Base-by-base conservation (phyloP, 1,139 yeast genomes). In the Pichia sp. region DNA sequence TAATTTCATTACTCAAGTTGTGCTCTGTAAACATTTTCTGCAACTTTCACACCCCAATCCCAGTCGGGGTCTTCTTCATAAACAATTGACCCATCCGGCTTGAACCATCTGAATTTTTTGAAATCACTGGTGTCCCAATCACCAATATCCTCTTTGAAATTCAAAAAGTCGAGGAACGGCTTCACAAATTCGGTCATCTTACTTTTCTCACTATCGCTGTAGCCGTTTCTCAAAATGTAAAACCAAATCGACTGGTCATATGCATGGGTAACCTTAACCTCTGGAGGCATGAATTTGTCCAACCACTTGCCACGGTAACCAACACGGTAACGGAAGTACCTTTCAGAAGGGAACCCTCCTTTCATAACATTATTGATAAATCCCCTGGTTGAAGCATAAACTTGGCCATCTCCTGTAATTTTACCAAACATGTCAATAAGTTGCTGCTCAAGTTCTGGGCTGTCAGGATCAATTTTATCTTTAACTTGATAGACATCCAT, bases 321-420 rank as follows among this genome's bases (percentile, higher is more conserved):
- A 16, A 73, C 57, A 47, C 69, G 62, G 52, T 73, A 73, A n/a
- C 77, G 65, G 57, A 56, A 64, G 19, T 72, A 61, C n/a, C 64
- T 56, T 5, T 62, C 58, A 34, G 54, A 52, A 3, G 74, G 72
- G 52, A 67, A 62, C n/a, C 68, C 72, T 38, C 62, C 61, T 29
- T 61, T 57, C 29, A 59, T 51, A 40, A 69, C 54, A 11, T 64
- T 62, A 31, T 68, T 61, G 7, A 74, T 56, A 43, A 71, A 67
- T 1, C 74, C 71, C 54, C 78, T 63, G 5, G 67, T 56, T 1
- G 76, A 70, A 4, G 71, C 69, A 53, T 73, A 71, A 7, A 74
- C 75, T 57, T 75, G 78, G 26, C 72, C 67, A 57, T 74, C 77
- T 36, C 72, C 67, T 50, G 72, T 67, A 19, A 74, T 72, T 6